Conservation (phyloP, 1,139 yeast genomes). For the Magnusiomyces magnusii region DNA sequence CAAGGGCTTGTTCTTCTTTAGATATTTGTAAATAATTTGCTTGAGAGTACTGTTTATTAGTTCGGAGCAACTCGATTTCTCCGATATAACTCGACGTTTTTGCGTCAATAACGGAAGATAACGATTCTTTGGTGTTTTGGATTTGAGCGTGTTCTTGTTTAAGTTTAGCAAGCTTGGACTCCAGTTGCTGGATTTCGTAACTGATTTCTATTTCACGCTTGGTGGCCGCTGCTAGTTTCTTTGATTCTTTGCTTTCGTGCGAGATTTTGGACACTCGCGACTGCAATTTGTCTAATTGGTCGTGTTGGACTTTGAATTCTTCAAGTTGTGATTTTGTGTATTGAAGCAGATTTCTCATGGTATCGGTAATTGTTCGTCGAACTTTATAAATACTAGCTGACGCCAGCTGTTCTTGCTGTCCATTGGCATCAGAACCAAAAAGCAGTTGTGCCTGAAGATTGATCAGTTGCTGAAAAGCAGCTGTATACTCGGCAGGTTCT, state of each 20-base stretch:
- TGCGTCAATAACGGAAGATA: slow-evolving; percentile 2
- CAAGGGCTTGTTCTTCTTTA: not conserved
- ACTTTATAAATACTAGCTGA: slow-evolving; percentile 2
- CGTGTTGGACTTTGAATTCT: not conserved
- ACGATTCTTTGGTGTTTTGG: not conserved
- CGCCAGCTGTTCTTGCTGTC: not conserved
- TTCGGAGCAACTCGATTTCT: not conserved
- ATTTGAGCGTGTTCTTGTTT: not conserved
- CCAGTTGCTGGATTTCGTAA: not conserved
- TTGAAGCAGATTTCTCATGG: not conserved
- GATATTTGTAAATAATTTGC: not conserved
- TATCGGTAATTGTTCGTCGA: not conserved
- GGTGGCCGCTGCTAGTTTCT: not conserved
- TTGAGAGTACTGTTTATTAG: not conserved
- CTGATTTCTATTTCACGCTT: not conserved
- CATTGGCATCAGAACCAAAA: not conserved
- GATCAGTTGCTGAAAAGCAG: not conserved
- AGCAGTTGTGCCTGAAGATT: not conserved
- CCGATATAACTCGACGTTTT: not conserved
- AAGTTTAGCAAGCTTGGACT: not conserved
- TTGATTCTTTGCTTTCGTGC: slow-evolving; percentile 3
- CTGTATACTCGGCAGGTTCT: not conserved
- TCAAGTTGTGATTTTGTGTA: not conserved
- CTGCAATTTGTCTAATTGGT: not conserved
- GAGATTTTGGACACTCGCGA: not conserved